A percentile compares a stretch with the other conserved stretches of the same genome.
These are phyloP conservation scores for Hypomyces perniciosus DNA, from an alignment of 2,329 filamentous ascomycete genomes.

Conservation along the genomic window DNA sequence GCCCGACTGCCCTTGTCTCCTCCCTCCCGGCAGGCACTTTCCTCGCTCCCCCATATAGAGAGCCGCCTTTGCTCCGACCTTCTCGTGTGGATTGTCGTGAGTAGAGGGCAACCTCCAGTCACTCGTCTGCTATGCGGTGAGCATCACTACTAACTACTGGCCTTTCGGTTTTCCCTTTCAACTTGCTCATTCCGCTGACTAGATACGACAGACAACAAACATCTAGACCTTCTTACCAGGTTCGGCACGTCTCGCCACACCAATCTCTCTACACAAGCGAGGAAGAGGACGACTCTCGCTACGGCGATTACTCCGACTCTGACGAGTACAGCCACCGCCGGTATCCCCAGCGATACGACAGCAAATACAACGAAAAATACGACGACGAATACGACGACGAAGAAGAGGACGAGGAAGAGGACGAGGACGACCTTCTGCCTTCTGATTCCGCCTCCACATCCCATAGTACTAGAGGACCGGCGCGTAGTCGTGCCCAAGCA, in stretches of 20 bases:
- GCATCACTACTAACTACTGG: constrained; percentile 20
- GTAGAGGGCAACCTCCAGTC: constrained; percentile 35
- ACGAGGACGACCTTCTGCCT: constrained; percentile 48
- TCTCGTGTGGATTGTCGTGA: constrained; percentile 41
- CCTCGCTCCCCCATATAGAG: constrained; percentile 15
- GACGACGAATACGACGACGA: constrained; percentile 36
- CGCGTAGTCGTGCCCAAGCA: constrained; percentile 18
- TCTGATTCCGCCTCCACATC: constrained; percentile 52
- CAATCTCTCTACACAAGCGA: constrained; percentile 34
- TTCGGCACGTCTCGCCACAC: constrained; percentile 25
- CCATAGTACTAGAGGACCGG: constrained; percentile 25
- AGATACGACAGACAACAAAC: constrained; percentile 24
- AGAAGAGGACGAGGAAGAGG: constrained; percentile 30
- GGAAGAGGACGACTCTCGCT: constrained; percentile 31
- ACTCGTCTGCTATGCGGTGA: constrained; percentile 39
- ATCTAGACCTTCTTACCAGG: constrained; percentile 18
- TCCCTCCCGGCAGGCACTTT: constrained; percentile 11
- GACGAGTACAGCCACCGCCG: too few species aligned
- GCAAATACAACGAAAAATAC: constrained; percentile 22
- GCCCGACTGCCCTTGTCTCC: constrained; percentile 14
- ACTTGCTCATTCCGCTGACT: constrained; percentile 19
- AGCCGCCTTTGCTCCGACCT: constrained; percentile 39
- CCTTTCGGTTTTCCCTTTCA: neutral
- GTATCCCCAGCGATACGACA: constrained; percentile 11
- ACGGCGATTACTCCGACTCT: constrained; percentile 22